phyloP scores from a whole-genome alignment of 306 rosid species.

The Delonix regia region DNA sequence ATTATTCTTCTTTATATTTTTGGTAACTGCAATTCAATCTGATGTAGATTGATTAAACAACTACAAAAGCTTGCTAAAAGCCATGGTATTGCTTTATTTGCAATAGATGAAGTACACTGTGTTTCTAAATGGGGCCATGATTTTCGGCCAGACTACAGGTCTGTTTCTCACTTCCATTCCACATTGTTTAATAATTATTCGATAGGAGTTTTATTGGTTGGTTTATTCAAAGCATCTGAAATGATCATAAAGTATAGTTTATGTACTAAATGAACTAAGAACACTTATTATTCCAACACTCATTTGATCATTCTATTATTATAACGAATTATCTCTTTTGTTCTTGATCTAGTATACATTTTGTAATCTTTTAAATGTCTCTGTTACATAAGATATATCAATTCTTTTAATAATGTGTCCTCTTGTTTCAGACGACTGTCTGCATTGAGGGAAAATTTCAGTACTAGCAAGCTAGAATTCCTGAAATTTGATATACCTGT shows the following conservation, averaged over 20 bases:
- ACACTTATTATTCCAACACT: background rate
- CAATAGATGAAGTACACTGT: slow-evolving; percentile 95
- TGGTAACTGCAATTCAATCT: slow-evolving; percentile 10
- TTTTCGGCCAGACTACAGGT: slow-evolving; percentile 96
- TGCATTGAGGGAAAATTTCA: slow-evolving; percentile 74
- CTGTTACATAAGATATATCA: background rate
- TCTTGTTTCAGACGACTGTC: slow-evolving; percentile 75
- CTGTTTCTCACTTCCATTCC: slow-evolving; percentile 23
- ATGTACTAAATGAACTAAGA: slow-evolving; percentile 6
- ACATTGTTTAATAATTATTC: background rate
- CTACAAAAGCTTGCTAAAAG: slow-evolving; percentile 79
- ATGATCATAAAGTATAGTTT: slow-evolving; percentile 6
- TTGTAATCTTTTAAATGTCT: slow-evolving; percentile 9
- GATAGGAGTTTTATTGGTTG: slow-evolving; percentile 6
- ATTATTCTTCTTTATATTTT: slow-evolving; percentile 19
- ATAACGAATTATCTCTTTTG: slow-evolving; percentile 1
- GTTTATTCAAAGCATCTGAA: slow-evolving; percentile 14
- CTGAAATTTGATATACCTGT: slow-evolving; percentile 73
- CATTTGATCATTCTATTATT: slow-evolving; percentile 7
- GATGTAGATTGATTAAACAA: slow-evolving; percentile 71
- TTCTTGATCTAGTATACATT: slow-evolving; percentile 11
- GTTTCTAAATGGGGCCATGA: slow-evolving; percentile 99
- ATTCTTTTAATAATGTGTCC: slow-evolving; percentile 22
- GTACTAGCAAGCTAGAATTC: slow-evolving; percentile 60
- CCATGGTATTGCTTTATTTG: slow-evolving; percentile 86